Evolutionary conservation across 805 yeast species (phyloP).

Genomic region (Lachancea waltii): DNA sequence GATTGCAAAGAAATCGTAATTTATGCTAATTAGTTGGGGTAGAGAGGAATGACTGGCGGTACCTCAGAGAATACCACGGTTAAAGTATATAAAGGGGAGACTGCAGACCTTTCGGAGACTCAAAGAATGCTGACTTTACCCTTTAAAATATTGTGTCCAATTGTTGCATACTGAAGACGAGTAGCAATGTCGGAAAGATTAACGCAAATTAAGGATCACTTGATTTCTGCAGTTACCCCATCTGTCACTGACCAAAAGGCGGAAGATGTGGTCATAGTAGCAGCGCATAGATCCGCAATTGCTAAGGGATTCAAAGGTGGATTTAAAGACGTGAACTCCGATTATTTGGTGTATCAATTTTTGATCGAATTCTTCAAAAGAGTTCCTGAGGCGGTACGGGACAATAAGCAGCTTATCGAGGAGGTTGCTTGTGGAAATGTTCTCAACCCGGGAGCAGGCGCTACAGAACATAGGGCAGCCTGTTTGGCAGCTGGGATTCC

Average conservation of each 20-base stretch:
- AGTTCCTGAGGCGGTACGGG: conserved; percentile 34
- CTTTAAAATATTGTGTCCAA: too few relatives aligned
- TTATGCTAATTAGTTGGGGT: too few relatives aligned
- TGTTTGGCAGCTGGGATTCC: conserved; percentile 88
- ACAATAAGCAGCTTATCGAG: conserved; percentile 57
- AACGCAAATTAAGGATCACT: conserved; percentile 25
- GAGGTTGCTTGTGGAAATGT: conserved; percentile 92
- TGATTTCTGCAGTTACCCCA: conserved; percentile 12
- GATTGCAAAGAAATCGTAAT: too few relatives aligned
- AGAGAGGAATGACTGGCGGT: too few relatives aligned
- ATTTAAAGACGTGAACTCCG: conserved; percentile 77
- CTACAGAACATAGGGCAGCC: conserved; percentile 91
- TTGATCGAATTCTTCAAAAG: conserved; percentile 54
- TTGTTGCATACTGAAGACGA: too few relatives aligned
- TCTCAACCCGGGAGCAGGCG: conserved; percentile 88
- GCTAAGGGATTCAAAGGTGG: conserved; percentile 83
- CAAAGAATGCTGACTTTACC: too few relatives aligned
- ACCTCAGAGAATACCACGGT: too few relatives aligned
- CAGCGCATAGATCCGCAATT: conserved; percentile 86
- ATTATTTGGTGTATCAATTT: conserved; percentile 64
- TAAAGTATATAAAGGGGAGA: too few relatives aligned
- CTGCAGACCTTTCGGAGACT: too few relatives aligned
- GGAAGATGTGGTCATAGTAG: conserved; percentile 85
- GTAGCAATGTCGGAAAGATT: conserved; percentile 26
- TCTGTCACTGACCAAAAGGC: conserved; percentile 44